Evolutionary conservation across 106 monocot genomes (phyloP), one percentile per base, ranked within the genome.

Genomic region (Allium fistulosum): DNA sequence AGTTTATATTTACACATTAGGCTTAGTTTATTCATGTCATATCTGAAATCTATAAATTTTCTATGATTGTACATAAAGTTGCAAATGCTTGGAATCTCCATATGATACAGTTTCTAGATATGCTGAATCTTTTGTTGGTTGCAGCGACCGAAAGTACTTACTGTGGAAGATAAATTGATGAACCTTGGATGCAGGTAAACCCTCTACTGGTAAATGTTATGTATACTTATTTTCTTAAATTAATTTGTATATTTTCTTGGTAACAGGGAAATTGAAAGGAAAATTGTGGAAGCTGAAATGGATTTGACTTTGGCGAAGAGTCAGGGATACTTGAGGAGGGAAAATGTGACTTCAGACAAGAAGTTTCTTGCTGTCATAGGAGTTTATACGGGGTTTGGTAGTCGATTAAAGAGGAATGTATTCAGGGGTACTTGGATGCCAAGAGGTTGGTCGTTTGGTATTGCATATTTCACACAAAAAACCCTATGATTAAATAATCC

Each of bases 351-450:
- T 15, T 63, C 84, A 26, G 71, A 51, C 27, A 76, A 74, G 70
- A 85, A 80, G 76, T 63, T 87, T 74, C 90, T 99, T 61, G 93
- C 90, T 11, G 93, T 99, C 3, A 76, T 99, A 57, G 99, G 99
- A 64, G 87, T 83, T 49, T 99, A 99, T 57, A 99, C 99, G 13
- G 99, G 93, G 63, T 99, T 99, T 67, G 99, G 99, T 17, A 90
- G 93, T 65, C 82, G 73, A 1, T 85, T 93, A 16, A 93, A 80
- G 55, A 74, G 99, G 69, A 99, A 99, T 57, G 65, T 70, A 52
- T 99, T 87, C 71, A 73, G 90, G 57, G 87, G 90, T 26, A 90
- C 93, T 26, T 99, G 93, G 99, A 93, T 99, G 93, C 90, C 99
- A 0, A 90, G 66, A 99, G 93, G 99, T 93, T 37, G 45, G 61